Conservation (phyloP, 2,329 filamentous ascomycete species). For the Colletotrichum sp. region DNA sequence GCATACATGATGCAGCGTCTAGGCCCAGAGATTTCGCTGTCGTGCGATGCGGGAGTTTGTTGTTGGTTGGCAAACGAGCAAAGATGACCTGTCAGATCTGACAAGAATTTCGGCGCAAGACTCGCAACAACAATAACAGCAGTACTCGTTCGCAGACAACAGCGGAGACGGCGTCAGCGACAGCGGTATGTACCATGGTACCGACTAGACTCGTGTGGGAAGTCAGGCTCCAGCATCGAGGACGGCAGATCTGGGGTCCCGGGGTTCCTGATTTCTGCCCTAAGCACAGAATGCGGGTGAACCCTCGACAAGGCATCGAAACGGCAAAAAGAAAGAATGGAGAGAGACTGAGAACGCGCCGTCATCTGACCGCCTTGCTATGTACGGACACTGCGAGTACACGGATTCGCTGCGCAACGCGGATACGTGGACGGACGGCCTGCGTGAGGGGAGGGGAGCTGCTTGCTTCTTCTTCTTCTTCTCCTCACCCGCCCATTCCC, state of each 20-base stretch:
- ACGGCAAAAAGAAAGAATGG: slow-evolving; percentile 2
- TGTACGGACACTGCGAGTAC: not conserved
- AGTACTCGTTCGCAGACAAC: not conserved
- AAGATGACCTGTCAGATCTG: slow-evolving; percentile 17
- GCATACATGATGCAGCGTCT: not conserved
- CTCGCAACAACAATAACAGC: not conserved
- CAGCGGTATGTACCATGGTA: not conserved
- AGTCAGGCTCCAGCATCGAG: not conserved
- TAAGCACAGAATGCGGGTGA: not conserved
- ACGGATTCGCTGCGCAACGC: not conserved
- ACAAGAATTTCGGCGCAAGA: slow-evolving; percentile 8
- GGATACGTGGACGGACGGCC: not conserved
- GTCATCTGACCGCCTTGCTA: not conserved
- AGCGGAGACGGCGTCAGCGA: not conserved
- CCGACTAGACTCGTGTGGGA: not conserved
- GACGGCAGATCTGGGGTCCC: not conserved
- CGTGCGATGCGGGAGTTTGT: not conserved
- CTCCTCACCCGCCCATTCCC: not conserved
- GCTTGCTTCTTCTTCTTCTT: not conserved
- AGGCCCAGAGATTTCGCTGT: not conserved
- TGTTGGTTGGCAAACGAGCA: slow-evolving; percentile 9
- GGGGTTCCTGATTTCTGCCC: not conserved
- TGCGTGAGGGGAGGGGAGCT: not conserved
- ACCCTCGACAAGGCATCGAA: not conserved
- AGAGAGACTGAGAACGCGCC: not conserved